These are phyloP conservation scores for Homolaphlyctis polyrhiza DNA, from an alignment of 371 early-diverging fungal species.

Conservation along the genomic window DNA sequence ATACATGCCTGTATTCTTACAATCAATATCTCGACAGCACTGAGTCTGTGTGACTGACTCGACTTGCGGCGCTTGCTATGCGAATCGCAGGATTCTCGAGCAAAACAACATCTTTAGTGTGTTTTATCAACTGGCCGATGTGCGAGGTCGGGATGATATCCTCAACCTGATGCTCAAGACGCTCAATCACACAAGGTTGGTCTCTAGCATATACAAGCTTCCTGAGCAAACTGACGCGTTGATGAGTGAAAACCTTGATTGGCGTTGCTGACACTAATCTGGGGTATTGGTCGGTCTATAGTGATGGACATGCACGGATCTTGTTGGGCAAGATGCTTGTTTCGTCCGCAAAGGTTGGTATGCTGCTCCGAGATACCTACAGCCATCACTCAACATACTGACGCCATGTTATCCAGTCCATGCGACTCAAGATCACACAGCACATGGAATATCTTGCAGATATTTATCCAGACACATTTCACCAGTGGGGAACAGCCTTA, in stretches of 20 bases:
- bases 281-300: slow-evolving; percentile 7
- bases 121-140: slow-evolving; percentile 75
- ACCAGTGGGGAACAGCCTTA: slow-evolving; percentile 61
- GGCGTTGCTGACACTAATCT: neutral
- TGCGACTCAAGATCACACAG: slow-evolving; percentile 73
- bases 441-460: slow-evolving; percentile 63
- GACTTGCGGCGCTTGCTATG: too few relatives aligned
- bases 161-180: slow-evolving; percentile 69
- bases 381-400: too few relatives aligned
- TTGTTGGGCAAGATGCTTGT: slow-evolving; percentile 75
- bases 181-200: slow-evolving; percentile 66
- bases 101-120: slow-evolving; percentile 73
- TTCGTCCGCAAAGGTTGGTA: too few relatives aligned
- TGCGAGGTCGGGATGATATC: slow-evolving; percentile 75
- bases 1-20: neutral
- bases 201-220: neutral
- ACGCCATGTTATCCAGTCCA: slow-evolving; percentile 29
- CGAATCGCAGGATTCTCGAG: slow-evolving; percentile 45
- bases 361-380: too few relatives aligned
- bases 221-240: too few relatives aligned
- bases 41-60: too few relatives aligned
- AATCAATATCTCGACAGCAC: too few relatives aligned
- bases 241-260: neutral
- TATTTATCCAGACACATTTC: slow-evolving; percentile 54
- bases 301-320: slow-evolving; percentile 78